Evolutionary conservation across 169 alveolate genomes (phyloP).

Genomic region (Eimeria sp.): DNA sequence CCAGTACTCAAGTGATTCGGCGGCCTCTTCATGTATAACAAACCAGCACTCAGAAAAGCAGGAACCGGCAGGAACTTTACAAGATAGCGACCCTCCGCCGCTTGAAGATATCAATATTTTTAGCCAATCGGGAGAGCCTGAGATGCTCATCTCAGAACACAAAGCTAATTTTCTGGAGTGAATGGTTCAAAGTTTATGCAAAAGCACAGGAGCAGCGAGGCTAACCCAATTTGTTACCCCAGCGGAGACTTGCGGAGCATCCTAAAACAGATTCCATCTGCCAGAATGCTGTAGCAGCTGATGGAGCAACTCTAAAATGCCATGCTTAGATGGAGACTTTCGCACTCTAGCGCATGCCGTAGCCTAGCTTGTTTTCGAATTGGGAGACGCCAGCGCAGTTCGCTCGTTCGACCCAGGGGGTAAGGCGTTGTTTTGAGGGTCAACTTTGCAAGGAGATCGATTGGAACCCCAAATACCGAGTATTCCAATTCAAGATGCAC

Average conservation of each 20-base stretch:
- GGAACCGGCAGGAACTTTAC: not conserved
- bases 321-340: not conserved
- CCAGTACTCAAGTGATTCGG: not conserved
- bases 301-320: not conserved
- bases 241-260: not conserved
- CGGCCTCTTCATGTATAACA: not conserved
- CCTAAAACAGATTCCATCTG: no score
- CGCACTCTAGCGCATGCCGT: not conserved
- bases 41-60: not conserved
- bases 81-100: constrained; percentile 40
- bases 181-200: not conserved
- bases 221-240: not conserved
- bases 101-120: constrained; percentile 17
- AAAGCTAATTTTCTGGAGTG: not conserved
- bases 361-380: not conserved
- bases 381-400: not conserved
- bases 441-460: not conserved
- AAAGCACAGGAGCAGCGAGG: not conserved
- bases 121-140: not conserved
- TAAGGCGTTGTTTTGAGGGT: not conserved
- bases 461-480: not conserved
- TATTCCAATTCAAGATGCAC: not conserved
- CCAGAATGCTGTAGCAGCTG: not conserved
- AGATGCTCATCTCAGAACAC: not conserved
- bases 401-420: not conserved